Evolutionary conservation across 768 basidiomycete species (phyloP).

Genomic region (Termitomyces sp.): DNA sequence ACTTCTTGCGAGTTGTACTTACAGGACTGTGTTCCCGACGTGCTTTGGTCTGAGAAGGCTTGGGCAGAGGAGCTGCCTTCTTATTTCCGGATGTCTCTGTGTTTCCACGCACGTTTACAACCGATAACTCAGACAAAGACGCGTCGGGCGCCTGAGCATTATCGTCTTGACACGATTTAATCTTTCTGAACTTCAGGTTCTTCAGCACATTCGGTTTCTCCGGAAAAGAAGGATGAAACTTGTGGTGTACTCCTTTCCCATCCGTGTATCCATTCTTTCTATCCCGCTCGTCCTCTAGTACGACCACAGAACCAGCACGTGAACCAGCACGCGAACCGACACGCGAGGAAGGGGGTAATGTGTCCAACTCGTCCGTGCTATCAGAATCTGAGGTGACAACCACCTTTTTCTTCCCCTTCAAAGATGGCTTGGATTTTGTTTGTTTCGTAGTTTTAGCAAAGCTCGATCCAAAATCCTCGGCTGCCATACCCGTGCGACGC

Average conservation of each 20-base stretch:
- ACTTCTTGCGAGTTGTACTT: not conserved
- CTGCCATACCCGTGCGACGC: constrained; percentile 10
- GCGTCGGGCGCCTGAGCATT: not conserved
- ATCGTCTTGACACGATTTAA: constrained; percentile 15
- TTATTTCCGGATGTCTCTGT: not conserved
- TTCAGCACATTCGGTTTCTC: constrained; percentile 13
- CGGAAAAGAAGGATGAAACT: not conserved
- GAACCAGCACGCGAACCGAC: constrained; percentile 11
- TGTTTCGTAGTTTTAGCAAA: constrained; percentile 6
- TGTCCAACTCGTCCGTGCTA: constrained; percentile 16
- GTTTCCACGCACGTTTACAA: not conserved
- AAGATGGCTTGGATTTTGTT: not conserved
- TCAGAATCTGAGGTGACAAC: not conserved
- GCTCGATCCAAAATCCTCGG: constrained; percentile 17
- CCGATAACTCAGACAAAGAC: not conserved
- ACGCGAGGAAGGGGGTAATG: constrained; percentile 16
- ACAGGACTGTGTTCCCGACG: constrained; percentile 1
- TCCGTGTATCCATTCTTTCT: constrained; percentile 9
- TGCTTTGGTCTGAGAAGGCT: not conserved
- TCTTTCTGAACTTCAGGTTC: constrained; percentile 33
- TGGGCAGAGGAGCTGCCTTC: not conserved
- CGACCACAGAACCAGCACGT: constrained; percentile 9
- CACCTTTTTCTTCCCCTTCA: not conserved
- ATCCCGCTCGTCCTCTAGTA: constrained; percentile 10
- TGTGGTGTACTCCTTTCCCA: not conserved